Evolutionary conservation across 768 basidiomycete genomes (phyloP), one percentile per base, ranked within the genome.

Genomic region (Amanita pallidorosea): DNA sequence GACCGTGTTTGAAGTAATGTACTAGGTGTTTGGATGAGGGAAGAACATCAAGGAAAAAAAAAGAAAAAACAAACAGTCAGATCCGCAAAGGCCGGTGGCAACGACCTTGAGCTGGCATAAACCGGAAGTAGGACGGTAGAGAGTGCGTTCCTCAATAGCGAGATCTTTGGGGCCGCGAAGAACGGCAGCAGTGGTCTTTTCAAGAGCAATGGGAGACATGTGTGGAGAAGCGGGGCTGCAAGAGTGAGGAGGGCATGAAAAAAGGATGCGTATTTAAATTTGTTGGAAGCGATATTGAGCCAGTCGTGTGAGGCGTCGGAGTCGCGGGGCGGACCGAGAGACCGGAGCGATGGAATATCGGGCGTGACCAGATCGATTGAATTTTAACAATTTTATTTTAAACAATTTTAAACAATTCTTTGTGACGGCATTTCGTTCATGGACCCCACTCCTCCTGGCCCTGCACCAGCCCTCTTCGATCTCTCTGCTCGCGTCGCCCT

Each of bases 81-180:
- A 82, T 53, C 94, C 94, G 60, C 94, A 98, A 48, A 98, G 79
- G 53, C 95, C 95, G 4, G 94, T 97, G 37, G 87, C 72, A 51
- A 74, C 71, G 55, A 95, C 73, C 53, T 79, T 74, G 62, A 98
- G 81, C 69, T 93, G 89, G 40, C 79, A 90, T 29, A 90, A 78
- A 57, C 81, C 81, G 20, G 75, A 66, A 17, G 73, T 70, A 20
- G 93, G 94, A 0, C 83, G 76, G 73, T 81, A 83, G 55, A 85
- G 65, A 41, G 75, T 72, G 56, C 91, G 82, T 36, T 83, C 69
- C 61, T 92, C 89, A 60, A 86, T 58, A 56, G 82, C 84, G 55
- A 98, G 77, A 70, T 95, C 91, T 58, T 77, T 79, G 49, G 88
- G 73, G 17, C 87, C 89, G 60, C 90, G 77, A 53, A 95, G 85